Percentiles rank a stretch among this genome's conserved stretches.
Conservation (phyloP, 345 rosid species). For the Arabis alpina region DNA sequence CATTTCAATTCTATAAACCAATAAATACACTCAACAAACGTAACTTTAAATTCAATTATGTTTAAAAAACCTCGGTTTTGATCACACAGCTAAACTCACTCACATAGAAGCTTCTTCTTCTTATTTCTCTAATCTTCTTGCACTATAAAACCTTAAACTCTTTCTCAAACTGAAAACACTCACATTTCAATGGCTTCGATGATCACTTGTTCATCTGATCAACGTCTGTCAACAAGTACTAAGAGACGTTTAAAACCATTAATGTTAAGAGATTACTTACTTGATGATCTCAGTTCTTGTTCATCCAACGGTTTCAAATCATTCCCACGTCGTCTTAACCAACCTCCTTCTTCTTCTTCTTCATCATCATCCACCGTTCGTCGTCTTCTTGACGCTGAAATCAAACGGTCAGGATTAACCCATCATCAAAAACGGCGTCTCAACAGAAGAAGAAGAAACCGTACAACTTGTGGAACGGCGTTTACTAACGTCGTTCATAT, state of each 20-base stretch:
- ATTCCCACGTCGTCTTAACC: conserved; percentile 62
- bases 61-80: conserved; percentile 34
- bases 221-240: conserved; percentile 34
- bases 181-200: conserved; percentile 36
- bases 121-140: neutral
- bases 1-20: conserved; percentile 41
- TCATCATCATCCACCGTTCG: conserved; percentile 54
- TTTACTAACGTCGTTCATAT: conserved; percentile 56
- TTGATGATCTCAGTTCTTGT: conserved; percentile 80
- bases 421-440: conserved; percentile 36
- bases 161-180: conserved; percentile 19
- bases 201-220: conserved; percentile 37
- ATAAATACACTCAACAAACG: conserved; percentile 25
- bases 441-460: conserved; percentile 36
- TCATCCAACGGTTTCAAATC: conserved; percentile 92
- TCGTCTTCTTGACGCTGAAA: conserved; percentile 69
- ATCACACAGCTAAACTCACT: conserved; percentile 36
- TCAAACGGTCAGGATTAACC: conserved; percentile 47
- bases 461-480: conserved; percentile 48
- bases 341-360: conserved; percentile 44
- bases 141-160: conserved; percentile 28
- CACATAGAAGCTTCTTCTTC: conserved; percentile 43
- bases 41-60: conserved; percentile 29
- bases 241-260: conserved; percentile 50
- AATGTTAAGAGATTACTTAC: conserved; percentile 77